Base-by-base conservation (phyloP, 2,329 filamentous ascomycete genomes). In the Fusarium nanum region DNA sequence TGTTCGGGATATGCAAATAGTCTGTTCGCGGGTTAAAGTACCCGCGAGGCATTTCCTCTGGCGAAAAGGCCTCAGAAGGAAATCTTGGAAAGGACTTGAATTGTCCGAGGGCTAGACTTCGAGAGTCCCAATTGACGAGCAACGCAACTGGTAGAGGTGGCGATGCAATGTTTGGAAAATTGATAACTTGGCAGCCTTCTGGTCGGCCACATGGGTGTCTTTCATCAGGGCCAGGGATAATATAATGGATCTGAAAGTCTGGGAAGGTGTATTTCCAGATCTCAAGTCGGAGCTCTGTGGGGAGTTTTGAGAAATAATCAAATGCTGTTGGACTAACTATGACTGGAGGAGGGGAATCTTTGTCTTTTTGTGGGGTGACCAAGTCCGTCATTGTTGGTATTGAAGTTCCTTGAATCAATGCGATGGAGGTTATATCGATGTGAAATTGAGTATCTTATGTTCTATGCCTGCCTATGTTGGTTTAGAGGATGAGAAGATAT, bases 381-480 rank as follows among this genome's bases (percentile, higher is more conserved):
- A 10, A 6, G 10, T 4, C 5, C 3, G 18, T 6, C 34, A 37
- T 37, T n/a, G 34, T 3, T 37, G 10, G 10, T 7, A n/a, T 37
- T n/a, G 18, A 37, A n/a, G 18, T n/a, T 12, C 1, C 34, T 11
- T 12, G 1, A n/a, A 12, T 0, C 3, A 2, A 37, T 37, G 5
- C 6, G 34, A 37, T 4, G 4, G 3, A 37, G 10, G 18, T n/a
- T 12, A 12, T 7, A 37, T 7, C 0, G 10, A 37, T 37, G 34
- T 4, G 7, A 0, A 1, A 18, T 12, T 7, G 34, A 34, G 34
- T 12, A 37, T 2, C 18, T 11, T 2, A 37, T 11, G 18, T 1
- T n/a, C 8, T 11, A 11, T 37, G 4, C 16, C 34, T 37, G 6
- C 16, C 34, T 7, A 3, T n/a, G 34, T 12, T 37, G 18, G 18